Base-by-base conservation (phyloP, 73 alveolate species). In the Paramecium bursaria region DNA sequence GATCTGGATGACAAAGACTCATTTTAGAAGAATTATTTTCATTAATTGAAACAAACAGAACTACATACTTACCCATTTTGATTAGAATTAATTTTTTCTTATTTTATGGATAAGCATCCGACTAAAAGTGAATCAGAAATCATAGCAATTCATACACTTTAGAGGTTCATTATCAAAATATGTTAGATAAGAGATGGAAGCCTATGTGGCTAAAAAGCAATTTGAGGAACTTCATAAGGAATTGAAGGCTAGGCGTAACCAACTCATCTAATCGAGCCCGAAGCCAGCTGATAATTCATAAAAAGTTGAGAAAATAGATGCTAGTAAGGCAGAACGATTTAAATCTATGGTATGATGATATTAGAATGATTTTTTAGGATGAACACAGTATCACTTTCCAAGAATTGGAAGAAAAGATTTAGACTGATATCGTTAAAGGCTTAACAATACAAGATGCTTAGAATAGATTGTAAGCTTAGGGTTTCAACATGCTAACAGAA, bases 351-450 rank as follows among this genome's bases (percentile, higher is more conserved):
- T n/a, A n/a, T n/a, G n/a, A n/a, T n/a, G n/a, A n/a, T n/a, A n/a
- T n/a, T n/a, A n/a, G n/a, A n/a, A n/a, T n/a, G n/a, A n/a, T n/a
- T n/a, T 67, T 39, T 31, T 6, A 79, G 74, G 89, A 53, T 31
- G 93, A 80, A 87, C 97, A 92, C 60, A 17, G 52, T 25, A 92
- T 92, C 44, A 74, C 91, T 22, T 35, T 79, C 3, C 93, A 90
- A 25, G 92, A 92, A 35, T 92, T 90, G 6, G 90, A 82, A 23
- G 60, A 79, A 75, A 33, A 50, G 26, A 82, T 90, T 11, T 80
- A 87, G 48, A 90, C 95, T 7, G 73, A 88, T 86, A 57, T 85
- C 80, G 86, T 85, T 25, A 88, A 88, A 54, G 99, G 99, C 21
- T 74, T 95, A 42, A 87, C 94, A 7, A 86, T 79, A 48, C 86